These are phyloP conservation scores for Atkinsonella hypoxylon DNA, from an alignment of 2,329 filamentous ascomycete species.

Conservation along the genomic window DNA sequence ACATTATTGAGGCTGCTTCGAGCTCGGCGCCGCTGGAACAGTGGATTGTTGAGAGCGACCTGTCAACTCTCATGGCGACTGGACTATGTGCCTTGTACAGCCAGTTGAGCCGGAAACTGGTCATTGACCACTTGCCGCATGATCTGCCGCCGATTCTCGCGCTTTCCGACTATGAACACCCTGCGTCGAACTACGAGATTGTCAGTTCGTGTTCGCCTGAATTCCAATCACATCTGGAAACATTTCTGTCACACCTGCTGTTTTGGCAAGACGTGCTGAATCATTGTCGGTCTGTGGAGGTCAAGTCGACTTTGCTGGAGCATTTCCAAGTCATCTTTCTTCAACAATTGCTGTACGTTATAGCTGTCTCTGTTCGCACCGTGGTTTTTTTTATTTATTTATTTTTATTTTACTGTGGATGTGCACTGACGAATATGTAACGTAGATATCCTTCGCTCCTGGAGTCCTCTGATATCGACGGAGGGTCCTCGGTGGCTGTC, in stretches of 20 bases:
- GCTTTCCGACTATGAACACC: slow-evolving; percentile 78
- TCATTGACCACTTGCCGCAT: slow-evolving; percentile 64
- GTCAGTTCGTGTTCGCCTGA: slow-evolving; percentile 62
- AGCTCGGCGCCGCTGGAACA: slow-evolving; percentile 73
- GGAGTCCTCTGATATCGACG: slow-evolving; percentile 93
- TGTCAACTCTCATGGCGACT: slow-evolving; percentile 94
- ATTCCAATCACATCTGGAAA: slow-evolving; percentile 78
- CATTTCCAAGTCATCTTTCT: slow-evolving; percentile 96
- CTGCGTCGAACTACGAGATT: slow-evolving; percentile 55
- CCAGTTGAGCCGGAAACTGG: slow-evolving; percentile 62
- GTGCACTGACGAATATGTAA: not conserved
- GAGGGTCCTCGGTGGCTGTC: slow-evolving; percentile 91
- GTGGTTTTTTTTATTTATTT: too few species aligned
- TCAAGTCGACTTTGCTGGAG: slow-evolving; percentile 85
- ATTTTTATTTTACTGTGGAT: not conserved
- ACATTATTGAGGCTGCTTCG: slow-evolving; percentile 89
- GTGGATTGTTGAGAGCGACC: slow-evolving; percentile 94
- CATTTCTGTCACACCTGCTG: slow-evolving; percentile 84
- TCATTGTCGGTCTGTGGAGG: slow-evolving; percentile 83
- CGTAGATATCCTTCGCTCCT: slow-evolving; percentile 82
- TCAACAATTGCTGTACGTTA: slow-evolving; percentile 72
- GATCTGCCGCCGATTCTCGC: slow-evolving; percentile 73
- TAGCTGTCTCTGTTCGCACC: too few species aligned
- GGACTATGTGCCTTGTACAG: slow-evolving; percentile 69
- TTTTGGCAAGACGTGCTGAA: slow-evolving; percentile 99